A percentile compares a stretch with the other conserved stretches of the same genome.
phyloP scores from a whole-genome alignment of 1,284 basidiomycete genomes.

The Tetrapyrgos nigripes region DNA sequence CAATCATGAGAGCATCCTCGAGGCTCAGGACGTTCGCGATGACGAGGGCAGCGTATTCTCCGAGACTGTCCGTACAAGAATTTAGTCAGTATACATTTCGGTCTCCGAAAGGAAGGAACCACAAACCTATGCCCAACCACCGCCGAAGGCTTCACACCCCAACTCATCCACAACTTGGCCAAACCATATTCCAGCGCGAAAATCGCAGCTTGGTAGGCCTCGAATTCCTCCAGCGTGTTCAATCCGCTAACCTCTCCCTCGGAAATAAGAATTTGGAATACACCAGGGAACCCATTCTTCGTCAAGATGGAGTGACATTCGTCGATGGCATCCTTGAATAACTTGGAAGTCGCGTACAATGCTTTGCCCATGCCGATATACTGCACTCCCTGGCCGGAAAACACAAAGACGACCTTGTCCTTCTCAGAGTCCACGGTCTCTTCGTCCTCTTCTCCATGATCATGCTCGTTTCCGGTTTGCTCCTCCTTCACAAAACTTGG shows the following conservation, averaged over 20 bases:
- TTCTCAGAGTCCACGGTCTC: conserved; percentile 29
- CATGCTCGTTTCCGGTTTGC: background rate
- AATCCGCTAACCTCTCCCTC: conserved; percentile 22
- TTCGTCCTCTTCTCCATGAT: conserved; percentile 8
- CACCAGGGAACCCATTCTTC: conserved; percentile 54
- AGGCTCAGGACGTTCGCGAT: conserved; percentile 59
- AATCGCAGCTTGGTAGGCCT: conserved; percentile 58
- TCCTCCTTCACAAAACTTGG: conserved; percentile 2
- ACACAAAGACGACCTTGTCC: conserved; percentile 60
- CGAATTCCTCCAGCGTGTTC: conserved; percentile 38
- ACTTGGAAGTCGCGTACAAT: conserved; percentile 53
- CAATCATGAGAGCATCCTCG: conserved; percentile 60
- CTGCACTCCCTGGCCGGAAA: conserved; percentile 74
- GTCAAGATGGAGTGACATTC: conserved; percentile 59
- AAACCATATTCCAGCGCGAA: conserved; percentile 69
- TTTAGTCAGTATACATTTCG: conserved; percentile 8
- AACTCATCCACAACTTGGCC: conserved; percentile 64
- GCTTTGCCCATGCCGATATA: conserved; percentile 66
- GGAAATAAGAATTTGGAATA: conserved; percentile 50
- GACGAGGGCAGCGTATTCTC: conserved; percentile 74
- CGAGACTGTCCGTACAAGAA: conserved; percentile 50
- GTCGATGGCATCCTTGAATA: conserved; percentile 59
- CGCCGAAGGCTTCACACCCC: conserved; percentile 62
- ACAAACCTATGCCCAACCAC: conserved; percentile 71
- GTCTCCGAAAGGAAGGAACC: conserved; percentile 4